Conservation (phyloP, 306 rosid genomes). For the Pterocarpus macrocarpus region DNA sequence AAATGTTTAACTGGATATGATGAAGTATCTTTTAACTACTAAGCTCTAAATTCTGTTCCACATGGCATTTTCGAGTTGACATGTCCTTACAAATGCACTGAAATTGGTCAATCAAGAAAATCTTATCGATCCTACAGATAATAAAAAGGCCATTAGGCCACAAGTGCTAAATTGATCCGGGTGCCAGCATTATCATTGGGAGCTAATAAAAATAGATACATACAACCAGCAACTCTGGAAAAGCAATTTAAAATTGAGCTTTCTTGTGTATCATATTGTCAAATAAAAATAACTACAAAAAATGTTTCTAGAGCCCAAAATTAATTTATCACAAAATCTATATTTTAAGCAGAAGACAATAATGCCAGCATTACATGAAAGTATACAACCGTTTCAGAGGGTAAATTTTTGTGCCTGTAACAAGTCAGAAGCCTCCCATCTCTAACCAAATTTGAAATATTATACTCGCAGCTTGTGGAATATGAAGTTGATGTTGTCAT, state of each 20-base stretch:
- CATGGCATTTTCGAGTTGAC: too few species aligned
- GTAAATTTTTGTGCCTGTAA: neutral
- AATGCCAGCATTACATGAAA: neutral
- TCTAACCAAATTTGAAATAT: neutral
- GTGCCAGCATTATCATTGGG: neutral
- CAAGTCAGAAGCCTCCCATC: conserved; percentile 4
- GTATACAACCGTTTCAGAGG: neutral
- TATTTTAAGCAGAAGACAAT: neutral
- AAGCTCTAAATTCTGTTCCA: too few species aligned
- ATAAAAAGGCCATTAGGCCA: too few species aligned
- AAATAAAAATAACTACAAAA: neutral
- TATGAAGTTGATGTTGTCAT: neutral
- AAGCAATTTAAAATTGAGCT: neutral
- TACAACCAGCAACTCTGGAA: neutral
- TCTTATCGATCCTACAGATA: too few species aligned
- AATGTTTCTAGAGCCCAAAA: neutral
- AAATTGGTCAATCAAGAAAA: too few species aligned
- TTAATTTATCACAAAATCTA: neutral
- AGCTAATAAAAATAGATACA: neutral
- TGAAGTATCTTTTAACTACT: too few species aligned
- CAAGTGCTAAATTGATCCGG: too few species aligned
- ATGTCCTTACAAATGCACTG: too few species aligned
- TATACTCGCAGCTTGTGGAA: neutral
- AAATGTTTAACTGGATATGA: too few species aligned
- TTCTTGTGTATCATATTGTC: neutral